phyloP scores from a whole-genome alignment of 2,329 filamentous ascomycete genomes.

The Pseudophaeomoniella oleicola region DNA sequence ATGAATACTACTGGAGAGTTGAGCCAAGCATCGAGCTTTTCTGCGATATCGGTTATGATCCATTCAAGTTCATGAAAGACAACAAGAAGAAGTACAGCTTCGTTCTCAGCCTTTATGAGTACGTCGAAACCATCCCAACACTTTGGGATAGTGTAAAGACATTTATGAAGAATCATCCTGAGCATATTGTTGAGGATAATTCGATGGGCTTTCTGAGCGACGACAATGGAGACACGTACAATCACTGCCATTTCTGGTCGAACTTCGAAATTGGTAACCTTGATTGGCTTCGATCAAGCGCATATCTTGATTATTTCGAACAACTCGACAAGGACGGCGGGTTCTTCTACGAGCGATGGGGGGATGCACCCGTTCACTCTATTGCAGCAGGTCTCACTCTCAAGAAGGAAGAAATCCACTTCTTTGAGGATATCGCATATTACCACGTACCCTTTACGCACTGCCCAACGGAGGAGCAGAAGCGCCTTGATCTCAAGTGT shows the following conservation, averaged over 20 bases:
- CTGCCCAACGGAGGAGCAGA: conserved; percentile 83
- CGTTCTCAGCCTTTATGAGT: conserved; percentile 88
- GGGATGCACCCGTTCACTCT: conserved; percentile 95
- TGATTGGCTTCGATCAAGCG: conserved; percentile 78
- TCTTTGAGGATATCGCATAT: conserved; percentile 98
- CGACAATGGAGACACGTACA: conserved; percentile 82
- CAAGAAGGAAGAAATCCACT: conserved; percentile 88
- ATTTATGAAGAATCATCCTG: conserved; percentile 79
- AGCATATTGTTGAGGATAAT: conserved; percentile 74
- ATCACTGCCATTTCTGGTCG: conserved; percentile 98
- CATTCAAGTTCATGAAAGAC: conserved; percentile 92
- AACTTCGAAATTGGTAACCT: conserved; percentile 97
- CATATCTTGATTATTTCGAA: conserved; percentile 84
- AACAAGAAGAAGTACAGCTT: conserved; percentile 98
- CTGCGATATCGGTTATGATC: conserved; percentile 91
- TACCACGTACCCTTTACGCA: conserved; percentile 97
- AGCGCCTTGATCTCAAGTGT: conserved; percentile 71
- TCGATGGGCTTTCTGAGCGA: conserved; percentile 85
- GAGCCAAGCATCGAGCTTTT: conserved; percentile 93
- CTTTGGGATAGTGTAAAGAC: conserved; percentile 92
- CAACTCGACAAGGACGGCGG: conserved; percentile 79
- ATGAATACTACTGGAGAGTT: conserved; percentile 99
- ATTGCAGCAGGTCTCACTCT: conserved; percentile 80
- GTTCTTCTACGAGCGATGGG: conserved; percentile 99
- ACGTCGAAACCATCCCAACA: conserved; percentile 87